Percentiles rank a stretch among this genome's conserved stretches.
Conservation (phyloP, 2,329 filamentous ascomycete genomes). For the Anthostomella pinea region DNA sequence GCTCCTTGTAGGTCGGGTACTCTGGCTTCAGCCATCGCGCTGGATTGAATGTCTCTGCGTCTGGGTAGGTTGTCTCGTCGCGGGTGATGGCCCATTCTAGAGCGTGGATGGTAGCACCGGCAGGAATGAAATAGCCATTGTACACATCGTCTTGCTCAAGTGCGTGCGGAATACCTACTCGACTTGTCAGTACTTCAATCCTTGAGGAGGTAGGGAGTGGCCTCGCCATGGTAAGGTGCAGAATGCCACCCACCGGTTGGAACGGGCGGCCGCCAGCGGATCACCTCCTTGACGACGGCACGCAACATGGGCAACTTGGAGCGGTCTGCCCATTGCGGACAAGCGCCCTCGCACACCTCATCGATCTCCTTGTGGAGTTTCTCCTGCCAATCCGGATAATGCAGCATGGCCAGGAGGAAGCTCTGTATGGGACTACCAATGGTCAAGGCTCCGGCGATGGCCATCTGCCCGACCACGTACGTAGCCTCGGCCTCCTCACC, state of each 20-base stretch:
- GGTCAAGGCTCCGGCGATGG: slow-evolving; percentile 44
- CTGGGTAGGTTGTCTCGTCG: slow-evolving; percentile 38
- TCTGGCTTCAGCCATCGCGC: slow-evolving; percentile 36
- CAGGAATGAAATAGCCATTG: slow-evolving; percentile 50
- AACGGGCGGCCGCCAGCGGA: slow-evolving; percentile 54
- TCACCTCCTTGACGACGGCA: slow-evolving; percentile 49
- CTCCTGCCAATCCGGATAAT: slow-evolving; percentile 38
- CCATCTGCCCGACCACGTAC: slow-evolving; percentile 47
- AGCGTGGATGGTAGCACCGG: slow-evolving; percentile 50
- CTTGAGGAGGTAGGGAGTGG: too few relatives aligned
- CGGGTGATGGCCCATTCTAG: slow-evolving; percentile 50
- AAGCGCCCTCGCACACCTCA: slow-evolving; percentile 37
- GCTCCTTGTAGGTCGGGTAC: slow-evolving; percentile 40
- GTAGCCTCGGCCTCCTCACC: slow-evolving; percentile 37
- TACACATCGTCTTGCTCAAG: slow-evolving; percentile 51
- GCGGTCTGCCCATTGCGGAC: slow-evolving; percentile 46
- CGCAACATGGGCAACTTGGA: slow-evolving; percentile 44
- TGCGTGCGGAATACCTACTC: slow-evolving; percentile 48
- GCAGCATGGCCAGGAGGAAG: slow-evolving; percentile 38
- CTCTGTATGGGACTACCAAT: slow-evolving; percentile 45
- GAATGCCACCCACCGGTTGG: slow-evolving; percentile 45
- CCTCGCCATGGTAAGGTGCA: too few relatives aligned
- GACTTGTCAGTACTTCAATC: too few relatives aligned
- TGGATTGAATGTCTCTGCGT: slow-evolving; percentile 39
- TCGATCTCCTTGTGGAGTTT: slow-evolving; percentile 50